phyloP scores from a whole-genome alignment of 768 basidiomycete genomes.

The Glaciozyma antarctica region DNA sequence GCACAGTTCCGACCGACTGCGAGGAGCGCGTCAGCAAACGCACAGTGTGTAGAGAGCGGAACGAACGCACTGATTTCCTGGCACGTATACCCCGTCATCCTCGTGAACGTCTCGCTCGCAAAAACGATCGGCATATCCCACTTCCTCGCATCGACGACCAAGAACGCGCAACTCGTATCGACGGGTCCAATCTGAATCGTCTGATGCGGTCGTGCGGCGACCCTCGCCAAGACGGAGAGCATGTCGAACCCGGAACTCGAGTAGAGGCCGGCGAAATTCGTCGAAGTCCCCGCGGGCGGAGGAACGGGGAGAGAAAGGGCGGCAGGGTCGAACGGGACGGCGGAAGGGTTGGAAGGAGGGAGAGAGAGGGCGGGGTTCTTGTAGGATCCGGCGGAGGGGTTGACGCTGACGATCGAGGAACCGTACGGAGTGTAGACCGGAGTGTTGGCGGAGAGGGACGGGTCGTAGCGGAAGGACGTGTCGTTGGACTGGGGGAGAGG shows the following conservation, averaged over 20 bases:
- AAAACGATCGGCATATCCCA: slow-evolving; percentile 56
- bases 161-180: slow-evolving; percentile 80
- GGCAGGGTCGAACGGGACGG: slow-evolving; percentile 16
- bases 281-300: slow-evolving; percentile 14
- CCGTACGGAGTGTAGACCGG: slow-evolving; percentile 29
- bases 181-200: slow-evolving; percentile 80
- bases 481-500: background rate
- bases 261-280: slow-evolving; percentile 52
- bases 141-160: slow-evolving; percentile 49
- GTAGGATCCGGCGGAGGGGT: slow-evolving; percentile 15
- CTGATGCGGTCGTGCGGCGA: slow-evolving; percentile 64
- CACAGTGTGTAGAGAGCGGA: background rate
- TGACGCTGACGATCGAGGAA: slow-evolving; percentile 25
- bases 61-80: slow-evolving; percentile 53
- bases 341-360: slow-evolving; percentile 7
- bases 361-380: slow-evolving; percentile 23
- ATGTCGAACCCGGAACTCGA: slow-evolving; percentile 88
- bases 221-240: slow-evolving; percentile 67
- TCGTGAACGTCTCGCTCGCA: slow-evolving; percentile 70
- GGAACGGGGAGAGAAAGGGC: slow-evolving; percentile 22
- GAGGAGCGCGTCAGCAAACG: background rate
- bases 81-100: slow-evolving; percentile 42
- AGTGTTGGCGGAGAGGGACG: background rate
- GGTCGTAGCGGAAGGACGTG: too few species aligned
- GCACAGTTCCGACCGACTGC: background rate